Conservation (phyloP, 2,329 filamentous ascomycete species). For the Alternaria alternata region DNA sequence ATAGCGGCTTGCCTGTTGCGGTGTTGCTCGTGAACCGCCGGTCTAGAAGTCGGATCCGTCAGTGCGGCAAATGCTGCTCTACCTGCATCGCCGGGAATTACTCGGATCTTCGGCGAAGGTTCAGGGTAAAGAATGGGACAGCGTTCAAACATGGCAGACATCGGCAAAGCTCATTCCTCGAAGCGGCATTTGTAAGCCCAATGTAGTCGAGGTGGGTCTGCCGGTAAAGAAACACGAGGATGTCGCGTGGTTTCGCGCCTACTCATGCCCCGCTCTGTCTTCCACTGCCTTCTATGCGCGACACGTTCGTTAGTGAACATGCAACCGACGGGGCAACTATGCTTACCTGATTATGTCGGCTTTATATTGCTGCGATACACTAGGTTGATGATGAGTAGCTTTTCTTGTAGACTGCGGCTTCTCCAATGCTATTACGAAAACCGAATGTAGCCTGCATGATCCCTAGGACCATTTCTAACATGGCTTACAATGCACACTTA, state of each 20-base stretch:
- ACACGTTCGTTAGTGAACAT: background rate
- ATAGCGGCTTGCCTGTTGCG: background rate
- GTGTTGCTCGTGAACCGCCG: constrained; percentile 4
- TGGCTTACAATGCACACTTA: background rate
- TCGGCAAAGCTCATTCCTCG: background rate
- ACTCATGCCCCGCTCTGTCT: constrained; percentile 6
- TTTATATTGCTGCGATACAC: background rate
- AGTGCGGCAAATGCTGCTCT: background rate
- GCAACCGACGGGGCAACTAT: background rate
- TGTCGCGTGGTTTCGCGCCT: constrained; percentile 10
- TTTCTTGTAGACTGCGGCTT: background rate
- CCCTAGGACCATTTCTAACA: background rate
- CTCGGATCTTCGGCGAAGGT: background rate
- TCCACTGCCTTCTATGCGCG: constrained; percentile 11
- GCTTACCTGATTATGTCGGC: background rate
- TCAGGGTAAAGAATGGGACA: background rate
- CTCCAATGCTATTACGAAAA: background rate
- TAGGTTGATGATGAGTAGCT: background rate
- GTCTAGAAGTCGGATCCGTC: background rate
- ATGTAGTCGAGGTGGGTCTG: constrained; percentile 6
- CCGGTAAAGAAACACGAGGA: constrained; percentile 6
- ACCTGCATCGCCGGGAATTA: constrained; percentile 4
- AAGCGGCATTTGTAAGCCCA: constrained; percentile 17
- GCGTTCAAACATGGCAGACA: background rate
- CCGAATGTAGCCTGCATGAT: background rate